phyloP scores from a whole-genome alignment of 352 stramenopile species.

The Phytophthora sp. region DNA sequence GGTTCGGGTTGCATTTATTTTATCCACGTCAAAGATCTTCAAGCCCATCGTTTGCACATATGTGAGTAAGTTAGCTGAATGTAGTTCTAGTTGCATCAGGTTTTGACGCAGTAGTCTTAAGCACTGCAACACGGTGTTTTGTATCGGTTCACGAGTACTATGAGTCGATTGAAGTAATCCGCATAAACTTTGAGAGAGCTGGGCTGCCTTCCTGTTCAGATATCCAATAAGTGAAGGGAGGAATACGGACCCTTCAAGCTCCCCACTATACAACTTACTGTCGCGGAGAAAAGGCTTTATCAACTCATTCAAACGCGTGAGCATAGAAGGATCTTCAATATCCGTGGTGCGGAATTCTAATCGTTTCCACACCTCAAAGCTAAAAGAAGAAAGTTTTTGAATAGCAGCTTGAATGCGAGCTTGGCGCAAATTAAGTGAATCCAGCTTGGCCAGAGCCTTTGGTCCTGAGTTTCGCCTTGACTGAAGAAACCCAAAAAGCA shows the following conservation, averaged over 20 bases:
- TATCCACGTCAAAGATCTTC: slow-evolving; percentile 28
- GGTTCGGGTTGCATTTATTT: slow-evolving; percentile 24
- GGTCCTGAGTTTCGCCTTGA: slow-evolving; percentile 15
- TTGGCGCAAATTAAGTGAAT: slow-evolving; percentile 3
- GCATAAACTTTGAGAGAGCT: slow-evolving; percentile 20
- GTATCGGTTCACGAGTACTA: neutral
- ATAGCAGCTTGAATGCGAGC: slow-evolving; percentile 23
- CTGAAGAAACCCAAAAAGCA: slow-evolving; percentile 23
- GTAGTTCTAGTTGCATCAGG: slow-evolving; percentile 1
- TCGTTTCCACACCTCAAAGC: slow-evolving; percentile 30
- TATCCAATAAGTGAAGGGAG: slow-evolving; percentile 18
- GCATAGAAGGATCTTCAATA: slow-evolving; percentile 19
- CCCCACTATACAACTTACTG: slow-evolving; percentile 3
- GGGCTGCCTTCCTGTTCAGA: slow-evolving; percentile 10
- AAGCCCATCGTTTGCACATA: slow-evolving; percentile 15
- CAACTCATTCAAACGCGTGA: slow-evolving; percentile 19
- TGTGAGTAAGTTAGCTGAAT: neutral
- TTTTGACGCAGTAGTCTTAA: slow-evolving; percentile 3
- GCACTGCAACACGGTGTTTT: slow-evolving; percentile 5
- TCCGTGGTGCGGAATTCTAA: slow-evolving; percentile 22
- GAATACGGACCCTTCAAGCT: slow-evolving; percentile 17
- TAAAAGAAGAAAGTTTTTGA: slow-evolving; percentile 24
- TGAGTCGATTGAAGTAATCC: neutral
- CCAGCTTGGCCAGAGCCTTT: slow-evolving; percentile 20
- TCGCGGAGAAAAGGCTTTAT: slow-evolving; percentile 9